Base-by-base conservation (phyloP, 2,329 filamentous ascomycete species). In the Atkinsonella hypoxylon region DNA sequence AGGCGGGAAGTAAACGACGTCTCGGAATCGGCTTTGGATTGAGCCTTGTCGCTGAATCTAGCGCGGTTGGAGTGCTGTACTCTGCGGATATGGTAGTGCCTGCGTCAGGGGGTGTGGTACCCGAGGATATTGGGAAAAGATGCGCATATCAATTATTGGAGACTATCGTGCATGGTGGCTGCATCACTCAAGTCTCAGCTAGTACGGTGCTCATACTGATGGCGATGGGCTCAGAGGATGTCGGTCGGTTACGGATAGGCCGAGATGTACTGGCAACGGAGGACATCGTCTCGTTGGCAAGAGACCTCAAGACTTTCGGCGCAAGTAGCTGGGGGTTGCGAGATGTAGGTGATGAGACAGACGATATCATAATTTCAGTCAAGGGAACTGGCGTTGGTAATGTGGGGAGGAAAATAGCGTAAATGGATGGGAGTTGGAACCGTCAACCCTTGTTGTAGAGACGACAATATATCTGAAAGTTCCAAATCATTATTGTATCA, bases 171-270 rank as follows among this genome's bases (percentile, higher is more conserved):
- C 79, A 83, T 58, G 91, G 90, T 11, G 93, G 93, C 1, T 95
- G 89, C 64, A 86, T 87, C 3, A 84, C 82, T 49, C 75, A 74
- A 13, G 77, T 85, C 3, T 86, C 88, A 2, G 82, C 83, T 5
- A 74, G 80, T 3, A 91, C 85, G 0, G 77, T 95, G 56, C 67
- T 98, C 49, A 87, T 83, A 17, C 73, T 98, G 55, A 98, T 98
- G 93, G 89, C 90, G 34, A 97, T 98, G 93, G 93, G 93, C 0
- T 88, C 86, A 1, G 93, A 97, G 64, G 93, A 98, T 66, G 89
- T 98, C 13, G 93, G 93, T 4, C 79, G 93, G 53, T 67, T 98
- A 57, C 80, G 87, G 55, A 64, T 98, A 52, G 89, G 90, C 32
- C 83, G 81, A 59, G 86, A 91, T 45, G 81, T 96, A 0, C 69